Conservation (phyloP, 768 basidiomycete genomes). For the Rhodocollybia butyracea region DNA sequence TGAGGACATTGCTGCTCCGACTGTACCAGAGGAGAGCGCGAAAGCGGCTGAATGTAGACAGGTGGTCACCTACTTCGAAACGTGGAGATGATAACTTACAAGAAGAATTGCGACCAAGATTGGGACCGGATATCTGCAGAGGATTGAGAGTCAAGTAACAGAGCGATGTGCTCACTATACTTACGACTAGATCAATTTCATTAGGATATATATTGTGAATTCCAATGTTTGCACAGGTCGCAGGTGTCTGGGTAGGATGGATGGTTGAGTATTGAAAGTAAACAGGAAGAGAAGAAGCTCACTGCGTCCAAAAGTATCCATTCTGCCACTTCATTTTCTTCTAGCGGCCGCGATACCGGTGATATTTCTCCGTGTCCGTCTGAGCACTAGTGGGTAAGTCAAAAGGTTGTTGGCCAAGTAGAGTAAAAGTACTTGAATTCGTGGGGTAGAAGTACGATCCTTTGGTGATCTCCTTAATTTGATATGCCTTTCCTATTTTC, state of each 20-base stretch:
- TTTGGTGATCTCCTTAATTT: conserved; percentile 67
- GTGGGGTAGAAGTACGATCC: conserved; percentile 79
- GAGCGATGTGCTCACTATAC: too few species aligned
- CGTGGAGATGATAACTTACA: conserved; percentile 34
- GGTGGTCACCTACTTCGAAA: not conserved
- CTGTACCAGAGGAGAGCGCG: conserved; percentile 85
- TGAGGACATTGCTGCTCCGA: conserved; percentile 87
- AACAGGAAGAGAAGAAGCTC: conserved; percentile 20
- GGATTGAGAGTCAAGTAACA: not conserved
- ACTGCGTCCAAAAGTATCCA: conserved; percentile 92
- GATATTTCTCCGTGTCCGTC: conserved; percentile 73
- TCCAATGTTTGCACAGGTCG: conserved; percentile 88
- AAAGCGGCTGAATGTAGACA: conserved; percentile 60
- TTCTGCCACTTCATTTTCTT: conserved; percentile 76
- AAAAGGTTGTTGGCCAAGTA: not conserved
- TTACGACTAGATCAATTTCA: conserved; percentile 85
- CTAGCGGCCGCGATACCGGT: conserved; percentile 56
- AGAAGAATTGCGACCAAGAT: conserved; percentile 82
- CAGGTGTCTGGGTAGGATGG: conserved; percentile 65
- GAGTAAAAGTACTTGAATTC: conserved; percentile 38
- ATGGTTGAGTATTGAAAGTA: conserved; percentile 1
- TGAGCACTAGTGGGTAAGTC: conserved; percentile 12
- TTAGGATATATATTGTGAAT: conserved; percentile 85
- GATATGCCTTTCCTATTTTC: conserved; percentile 69
- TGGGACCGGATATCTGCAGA: conserved; percentile 77